Conservation (phyloP, 306 rosid species). For the Dryas alaskensis region DNA sequence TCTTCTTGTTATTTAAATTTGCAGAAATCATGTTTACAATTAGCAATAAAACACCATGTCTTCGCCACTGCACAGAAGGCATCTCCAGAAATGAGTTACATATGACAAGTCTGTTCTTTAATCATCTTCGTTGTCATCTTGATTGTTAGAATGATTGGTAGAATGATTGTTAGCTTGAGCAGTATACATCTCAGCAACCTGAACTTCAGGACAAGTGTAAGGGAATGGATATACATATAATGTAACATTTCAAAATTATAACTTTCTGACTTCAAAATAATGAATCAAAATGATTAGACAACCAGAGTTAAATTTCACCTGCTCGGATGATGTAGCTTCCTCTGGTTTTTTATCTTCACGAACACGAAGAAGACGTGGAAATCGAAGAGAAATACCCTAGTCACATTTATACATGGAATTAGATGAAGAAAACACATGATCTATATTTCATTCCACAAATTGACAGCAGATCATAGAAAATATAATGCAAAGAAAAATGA, state of each 20-base stretch:
- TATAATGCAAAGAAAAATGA: slow-evolving; percentile 10
- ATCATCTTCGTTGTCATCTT: slow-evolving; percentile 63
- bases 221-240: neutral
- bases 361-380: slow-evolving; percentile 74
- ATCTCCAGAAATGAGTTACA: slow-evolving; percentile 19
- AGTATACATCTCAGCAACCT: slow-evolving; percentile 88
- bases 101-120: slow-evolving; percentile 30
- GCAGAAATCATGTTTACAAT: too few relatives aligned
- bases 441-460: slow-evolving; percentile 14
- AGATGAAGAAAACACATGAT: slow-evolving; percentile 20
- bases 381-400: slow-evolving; percentile 90
- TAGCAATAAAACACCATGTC: neutral
- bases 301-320: slow-evolving; percentile 44
- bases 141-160: slow-evolving; percentile 47
- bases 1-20: too few relatives aligned
- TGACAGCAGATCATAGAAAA: neutral
- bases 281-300: neutral
- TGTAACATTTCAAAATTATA: neutral
- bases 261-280: neutral
- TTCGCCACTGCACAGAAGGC: slow-evolving; percentile 10
- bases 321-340: slow-evolving; percentile 76
- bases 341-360: slow-evolving; percentile 87
- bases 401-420: slow-evolving; percentile 15
- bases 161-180: slow-evolving; percentile 65
- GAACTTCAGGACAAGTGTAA: slow-evolving; percentile 13